Evolutionary conservation across 1,284 basidiomycete species (phyloP), one percentile per base, ranked within the genome.

Genomic region (Waitea zeae): DNA sequence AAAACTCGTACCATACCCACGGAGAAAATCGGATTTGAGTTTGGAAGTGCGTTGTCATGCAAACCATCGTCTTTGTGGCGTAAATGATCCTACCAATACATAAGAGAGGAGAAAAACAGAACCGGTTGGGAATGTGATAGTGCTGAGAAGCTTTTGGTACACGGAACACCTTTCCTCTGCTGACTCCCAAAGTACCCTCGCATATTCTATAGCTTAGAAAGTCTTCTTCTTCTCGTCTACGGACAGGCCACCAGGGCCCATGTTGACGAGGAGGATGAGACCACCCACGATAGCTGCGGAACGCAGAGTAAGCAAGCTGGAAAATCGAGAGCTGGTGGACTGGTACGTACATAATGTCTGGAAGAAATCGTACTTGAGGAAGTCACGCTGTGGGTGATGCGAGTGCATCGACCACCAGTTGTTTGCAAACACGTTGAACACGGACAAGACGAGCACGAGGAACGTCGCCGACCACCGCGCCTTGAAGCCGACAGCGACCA

Each of bases 161-260:
- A n/a, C n/a, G n/a, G n/a, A n/a, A n/a, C n/a, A n/a, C n/a, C n/a
- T n/a, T n/a, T n/a, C n/a, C n/a, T n/a, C n/a, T n/a, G n/a, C n/a
- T n/a, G n/a, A n/a, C n/a, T n/a, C n/a, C n/a, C n/a, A n/a, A n/a
- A n/a, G n/a, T n/a, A n/a, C n/a, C n/a, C n/a, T n/a, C n/a, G n/a
- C n/a, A n/a, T n/a, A n/a, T n/a, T n/a, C n/a, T n/a, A n/a, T n/a
- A 7, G 11, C 39, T 56, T 53, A 83, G 46, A 69, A 87, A 19
- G 75, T 89, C 72, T 96, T 97, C 70, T 97, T 97, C 70, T 97
- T 96, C 67, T 97, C 92, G 61, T 98, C 95, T 40, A 98, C 84
- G 5, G 93, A 97, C 44, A 97, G 67, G 43, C 93, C 93, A 75
- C 76, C 87, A 34, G 95, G 90, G 47, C 95, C 95, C 71, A 96